Conservation (phyloP, 176 grass and related monocot species). For the Juncus inflexus region DNA sequence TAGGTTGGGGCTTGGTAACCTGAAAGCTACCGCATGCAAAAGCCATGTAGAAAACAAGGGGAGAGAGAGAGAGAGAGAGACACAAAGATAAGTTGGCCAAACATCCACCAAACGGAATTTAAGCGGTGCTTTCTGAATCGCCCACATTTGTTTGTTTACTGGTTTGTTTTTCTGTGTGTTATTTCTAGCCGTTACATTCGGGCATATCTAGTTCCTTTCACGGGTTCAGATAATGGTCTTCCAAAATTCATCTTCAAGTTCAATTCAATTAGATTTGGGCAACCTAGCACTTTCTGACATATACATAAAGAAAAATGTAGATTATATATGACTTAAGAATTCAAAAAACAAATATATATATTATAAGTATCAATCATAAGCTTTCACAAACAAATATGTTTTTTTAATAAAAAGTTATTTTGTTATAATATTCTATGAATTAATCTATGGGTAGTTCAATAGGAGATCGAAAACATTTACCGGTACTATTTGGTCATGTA, state of each 20-base stretch:
- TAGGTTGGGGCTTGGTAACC: too few species aligned
- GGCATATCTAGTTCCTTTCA: too few species aligned
- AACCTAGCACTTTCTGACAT: too few species aligned
- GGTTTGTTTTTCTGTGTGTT: neutral
- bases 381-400: neutral
- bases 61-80: neutral
- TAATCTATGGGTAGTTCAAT: neutral
- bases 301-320: too few species aligned
- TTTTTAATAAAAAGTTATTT: neutral
- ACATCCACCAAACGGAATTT: constrained; percentile 21
- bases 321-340: neutral
- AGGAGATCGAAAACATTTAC: neutral
- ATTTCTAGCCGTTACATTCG: constrained; percentile 20
- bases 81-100: constrained; percentile 24
- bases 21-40: too few species aligned
- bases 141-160: constrained; percentile 10
- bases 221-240: too few species aligned
- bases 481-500: neutral
- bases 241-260: too few species aligned
- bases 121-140: neutral
- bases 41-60: too few species aligned
- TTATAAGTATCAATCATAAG: neutral
- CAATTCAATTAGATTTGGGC: too few species aligned
- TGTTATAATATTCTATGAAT: neutral
- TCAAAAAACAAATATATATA: neutral